phyloP scores from a whole-genome alignment of 75 land plant species.

The Cunninghamia lanceolata region DNA sequence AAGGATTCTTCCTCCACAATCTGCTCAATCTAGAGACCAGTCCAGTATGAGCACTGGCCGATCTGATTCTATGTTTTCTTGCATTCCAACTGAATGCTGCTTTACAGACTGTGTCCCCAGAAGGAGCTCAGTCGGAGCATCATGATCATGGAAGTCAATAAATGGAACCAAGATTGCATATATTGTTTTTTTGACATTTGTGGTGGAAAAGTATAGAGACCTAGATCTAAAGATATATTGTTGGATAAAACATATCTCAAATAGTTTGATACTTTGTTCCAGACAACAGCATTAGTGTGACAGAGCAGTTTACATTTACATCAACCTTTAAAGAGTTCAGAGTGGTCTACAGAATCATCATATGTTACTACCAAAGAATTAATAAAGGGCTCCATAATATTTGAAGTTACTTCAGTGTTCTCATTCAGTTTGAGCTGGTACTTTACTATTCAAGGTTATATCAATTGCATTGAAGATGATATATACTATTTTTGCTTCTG shows the following conservation, averaged over 20 bases:
- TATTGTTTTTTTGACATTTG: slow-evolving; percentile 1
- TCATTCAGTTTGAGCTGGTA: background rate
- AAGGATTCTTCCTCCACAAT: slow-evolving; percentile 53
- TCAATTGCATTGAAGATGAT: background rate
- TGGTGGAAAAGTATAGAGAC: background rate
- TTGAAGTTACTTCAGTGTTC: background rate
- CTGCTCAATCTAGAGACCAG: slow-evolving; percentile 1
- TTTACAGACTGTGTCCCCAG: background rate
- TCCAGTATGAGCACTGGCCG: background rate
- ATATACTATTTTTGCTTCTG: background rate
- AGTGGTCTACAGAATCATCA: background rate
- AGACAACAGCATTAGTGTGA: background rate
- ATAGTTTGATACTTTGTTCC: background rate
- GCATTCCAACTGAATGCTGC: background rate
- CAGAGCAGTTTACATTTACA: background rate
- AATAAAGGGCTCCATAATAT: background rate
- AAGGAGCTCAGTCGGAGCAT: background rate
- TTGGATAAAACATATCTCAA: background rate
- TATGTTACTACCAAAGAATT: background rate
- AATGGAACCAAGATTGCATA: background rate
- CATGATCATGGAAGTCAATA: background rate
- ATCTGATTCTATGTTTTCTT: background rate
- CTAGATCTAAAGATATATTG: background rate
- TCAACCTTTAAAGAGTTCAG: background rate
- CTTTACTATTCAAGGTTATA: background rate